Base-by-base conservation (phyloP, 805 yeast species). In the Candida montana region DNA sequence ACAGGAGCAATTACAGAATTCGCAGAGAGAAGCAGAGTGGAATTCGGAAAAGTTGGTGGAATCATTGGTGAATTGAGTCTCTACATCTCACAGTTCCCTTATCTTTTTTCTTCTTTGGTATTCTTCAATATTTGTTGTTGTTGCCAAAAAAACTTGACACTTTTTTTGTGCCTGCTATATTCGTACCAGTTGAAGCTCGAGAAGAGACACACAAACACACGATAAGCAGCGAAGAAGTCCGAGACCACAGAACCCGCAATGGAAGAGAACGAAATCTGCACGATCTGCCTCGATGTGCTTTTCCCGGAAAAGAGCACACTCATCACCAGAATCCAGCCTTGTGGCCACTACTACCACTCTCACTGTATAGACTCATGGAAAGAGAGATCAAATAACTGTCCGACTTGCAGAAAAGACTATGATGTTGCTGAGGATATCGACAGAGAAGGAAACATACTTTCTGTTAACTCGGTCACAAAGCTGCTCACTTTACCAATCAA, bases 341-440 rank as follows among this genome's bases (percentile, higher is more conserved):
- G 86, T 54, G 57, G 61, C 28, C 86, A 81, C 55, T 53, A 51
- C 40, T 81, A 77, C 52, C 90, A 83, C 56, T 63, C 70, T 4
- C 51, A 62, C 13, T 83, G 90, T 50, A 68, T 82, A 29, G 50
- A 66, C 28, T 65, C 68, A 23, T 83, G 90, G 90, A 59, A 74
- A 17, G 58, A 65, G 30, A 67, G 73, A 31, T 75, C 82, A 19
- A 76, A 74, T 54, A 67, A 72, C 40, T 79, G 85, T 52, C 86
- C 86, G 2, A 72, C 79, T 5, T 79, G 86, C 52, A 72, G 86
- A 17, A 52, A 66, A 24, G 62, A 63, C 33, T 78, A 68, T 52
- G 57, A 68, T 35, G 45, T 58, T 20, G 59, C 75, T 21, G 64
- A 67, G 38, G 44, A 64, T 4, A 51, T 61, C 19, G 54, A 54